phyloP scores from a whole-genome alignment of 129 eudicot species.

The Helichrysum umbraculigerum region DNA sequence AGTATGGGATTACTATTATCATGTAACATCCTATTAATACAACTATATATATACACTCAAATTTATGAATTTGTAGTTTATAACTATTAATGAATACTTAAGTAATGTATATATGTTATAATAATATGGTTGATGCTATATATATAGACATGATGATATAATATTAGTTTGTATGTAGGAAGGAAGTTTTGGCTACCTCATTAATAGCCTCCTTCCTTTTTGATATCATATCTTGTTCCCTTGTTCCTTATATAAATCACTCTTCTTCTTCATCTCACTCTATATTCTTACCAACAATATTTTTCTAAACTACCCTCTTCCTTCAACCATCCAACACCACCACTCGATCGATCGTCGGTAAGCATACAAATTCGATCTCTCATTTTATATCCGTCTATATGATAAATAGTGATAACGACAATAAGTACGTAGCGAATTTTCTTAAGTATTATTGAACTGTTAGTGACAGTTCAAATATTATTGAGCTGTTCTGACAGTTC shows the following conservation, averaged over 20 bases:
- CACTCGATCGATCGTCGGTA: neutral
- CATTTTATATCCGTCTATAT: neutral
- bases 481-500: neutral
- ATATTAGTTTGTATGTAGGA: conserved; percentile 8
- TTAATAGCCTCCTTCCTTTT: conserved; percentile 53
- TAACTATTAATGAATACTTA: neutral
- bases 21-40: neutral
- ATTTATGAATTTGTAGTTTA: too few species aligned
- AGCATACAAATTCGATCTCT: neutral
- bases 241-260: conserved; percentile 37
- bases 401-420: neutral
- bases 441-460: neutral
- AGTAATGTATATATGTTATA: neutral
- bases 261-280: conserved; percentile 21
- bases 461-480: too few species aligned
- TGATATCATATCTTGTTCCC: conserved; percentile 22
- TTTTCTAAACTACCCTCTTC: conserved; percentile 4
- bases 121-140: neutral
- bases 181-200: conserved; percentile 39
- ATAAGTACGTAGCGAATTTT: neutral
- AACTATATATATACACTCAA: too few species aligned
- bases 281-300: conserved; percentile 26
- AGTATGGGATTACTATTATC: neutral
- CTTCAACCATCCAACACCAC: conserved; percentile 24
- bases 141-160: neutral